phyloP scores from a whole-genome alignment of 257 asterid genomes.

The Fraxinus americana region DNA sequence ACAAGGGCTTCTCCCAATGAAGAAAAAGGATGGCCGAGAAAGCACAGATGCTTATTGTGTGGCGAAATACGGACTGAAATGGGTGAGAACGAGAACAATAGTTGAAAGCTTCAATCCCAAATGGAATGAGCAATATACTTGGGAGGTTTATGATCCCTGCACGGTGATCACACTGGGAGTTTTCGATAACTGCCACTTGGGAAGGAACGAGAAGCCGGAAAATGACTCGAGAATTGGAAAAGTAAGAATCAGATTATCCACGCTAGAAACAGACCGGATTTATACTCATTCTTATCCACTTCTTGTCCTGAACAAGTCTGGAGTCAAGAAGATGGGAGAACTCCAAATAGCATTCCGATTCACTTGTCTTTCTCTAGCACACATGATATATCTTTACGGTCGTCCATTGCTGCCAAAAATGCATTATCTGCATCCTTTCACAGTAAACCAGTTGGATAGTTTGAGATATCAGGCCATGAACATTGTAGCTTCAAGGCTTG shows the following conservation, averaged over 20 bases:
- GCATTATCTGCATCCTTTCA: constrained; percentile 72
- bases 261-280: constrained; percentile 57
- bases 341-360: constrained; percentile 65
- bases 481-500: constrained; percentile 55
- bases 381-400: constrained; percentile 50
- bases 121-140: constrained; percentile 78
- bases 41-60: constrained; percentile 70
- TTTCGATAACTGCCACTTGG: constrained; percentile 59
- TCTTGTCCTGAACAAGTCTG: constrained; percentile 55
- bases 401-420: constrained; percentile 65
- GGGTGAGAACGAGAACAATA: constrained; percentile 69
- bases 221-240: constrained; percentile 60
- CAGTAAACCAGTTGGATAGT: constrained; percentile 54
- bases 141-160: constrained; percentile 76
- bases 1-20: constrained; percentile 51
- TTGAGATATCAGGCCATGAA: constrained; percentile 64
- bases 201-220: constrained; percentile 37
- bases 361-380: constrained; percentile 53
- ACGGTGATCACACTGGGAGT: constrained; percentile 66
- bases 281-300: constrained; percentile 68
- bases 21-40: constrained; percentile 48
- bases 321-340: constrained; percentile 70
- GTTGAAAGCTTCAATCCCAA: constrained; percentile 48
- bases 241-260: constrained; percentile 65
- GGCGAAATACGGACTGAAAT: constrained; percentile 70